Evolutionary conservation across 2,329 filamentous ascomycete genomes (phyloP), one percentile per base, ranked within the genome.

Genomic region (Ophiostoma novo-ulmi): DNA sequence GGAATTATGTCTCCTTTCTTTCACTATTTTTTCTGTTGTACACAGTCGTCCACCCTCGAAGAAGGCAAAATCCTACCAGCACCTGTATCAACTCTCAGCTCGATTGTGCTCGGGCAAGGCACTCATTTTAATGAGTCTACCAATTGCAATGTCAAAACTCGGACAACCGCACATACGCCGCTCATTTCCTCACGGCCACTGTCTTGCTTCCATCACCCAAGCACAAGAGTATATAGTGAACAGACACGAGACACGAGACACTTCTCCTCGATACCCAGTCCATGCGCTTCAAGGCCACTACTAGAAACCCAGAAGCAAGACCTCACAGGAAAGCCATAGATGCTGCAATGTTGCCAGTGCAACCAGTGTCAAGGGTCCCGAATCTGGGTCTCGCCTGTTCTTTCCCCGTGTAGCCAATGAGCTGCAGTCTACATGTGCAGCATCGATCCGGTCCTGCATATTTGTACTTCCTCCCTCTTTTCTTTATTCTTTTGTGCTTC

Each of bases 361-460:
- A 63, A 63, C 58, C 58, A 63, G 58, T 63, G 58, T 63, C 58
- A 63, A 35, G 67, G 67, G 67, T 14, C 10, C 44, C 44, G 17
- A 52, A 44, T 17, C n/a, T 68, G n/a, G 58, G n/a, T 69, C 67
- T 71, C 70, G 70, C 70, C 70, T 71, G 44, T 69, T 71, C 70
- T 55, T 69, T 20, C 68, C 55, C 36, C 22, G 52, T 44, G 36
- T n/a, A 69, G 68, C 68, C 68, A 69, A 58, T 69, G 36, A 35
- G 6, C 38, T 41, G 44, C 52, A 26, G 39, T 5, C 38, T 44
- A 20, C 26, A 10, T n/a, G 63, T 69, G 70, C 70, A 71, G 70
- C 61, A 71, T 71, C 68, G 65, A 69, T 41, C 70, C 70, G 70
- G 39, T 10, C 39, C 66, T 68, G 70, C 65, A 67, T 41, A 31